phyloP scores from a whole-genome alignment of 345 rosid genomes.

The Combretum micranthum region DNA sequence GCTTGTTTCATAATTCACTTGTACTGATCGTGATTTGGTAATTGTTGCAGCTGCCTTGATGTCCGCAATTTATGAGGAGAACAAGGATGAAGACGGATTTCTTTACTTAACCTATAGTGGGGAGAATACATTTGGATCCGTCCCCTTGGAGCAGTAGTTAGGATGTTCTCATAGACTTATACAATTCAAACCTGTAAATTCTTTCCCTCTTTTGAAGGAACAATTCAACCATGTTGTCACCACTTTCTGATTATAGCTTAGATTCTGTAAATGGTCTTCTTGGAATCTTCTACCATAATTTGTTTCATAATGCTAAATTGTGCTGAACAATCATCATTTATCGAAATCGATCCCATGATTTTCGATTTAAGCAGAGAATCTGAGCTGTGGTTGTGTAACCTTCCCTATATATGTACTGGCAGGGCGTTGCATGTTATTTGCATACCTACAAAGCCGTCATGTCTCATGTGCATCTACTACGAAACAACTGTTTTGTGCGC shows the following conservation, averaged over 20 bases:
- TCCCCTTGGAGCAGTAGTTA: not conserved
- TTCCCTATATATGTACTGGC: too few relatives aligned
- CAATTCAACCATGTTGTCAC: not conserved
- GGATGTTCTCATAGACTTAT: not conserved
- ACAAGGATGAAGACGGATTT: constrained; percentile 69
- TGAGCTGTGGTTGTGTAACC: too few relatives aligned
- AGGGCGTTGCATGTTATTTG: too few relatives aligned
- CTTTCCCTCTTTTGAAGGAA: constrained; percentile 7
- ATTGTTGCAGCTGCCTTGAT: constrained; percentile 45
- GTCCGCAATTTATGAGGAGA: constrained; percentile 58
- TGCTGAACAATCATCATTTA: too few relatives aligned
- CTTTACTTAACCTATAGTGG: constrained; percentile 77
- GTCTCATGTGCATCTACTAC: too few relatives aligned
- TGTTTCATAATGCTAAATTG: too few relatives aligned
- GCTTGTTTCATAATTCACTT: not conserved
- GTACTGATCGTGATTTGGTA: too few relatives aligned
- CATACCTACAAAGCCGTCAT: too few relatives aligned
- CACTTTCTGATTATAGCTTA: not conserved
- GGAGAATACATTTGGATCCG: constrained; percentile 58
- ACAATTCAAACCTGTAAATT: constrained; percentile 26
- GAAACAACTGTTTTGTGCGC: too few relatives aligned
- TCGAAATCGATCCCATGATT: too few relatives aligned
- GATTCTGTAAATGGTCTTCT: not conserved
- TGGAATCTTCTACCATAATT: not conserved
- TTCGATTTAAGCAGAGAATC: too few relatives aligned